Evolutionary conservation across 2,329 filamentous ascomycete species (phyloP).

Genomic region (Penicillium griseofulvum): DNA sequence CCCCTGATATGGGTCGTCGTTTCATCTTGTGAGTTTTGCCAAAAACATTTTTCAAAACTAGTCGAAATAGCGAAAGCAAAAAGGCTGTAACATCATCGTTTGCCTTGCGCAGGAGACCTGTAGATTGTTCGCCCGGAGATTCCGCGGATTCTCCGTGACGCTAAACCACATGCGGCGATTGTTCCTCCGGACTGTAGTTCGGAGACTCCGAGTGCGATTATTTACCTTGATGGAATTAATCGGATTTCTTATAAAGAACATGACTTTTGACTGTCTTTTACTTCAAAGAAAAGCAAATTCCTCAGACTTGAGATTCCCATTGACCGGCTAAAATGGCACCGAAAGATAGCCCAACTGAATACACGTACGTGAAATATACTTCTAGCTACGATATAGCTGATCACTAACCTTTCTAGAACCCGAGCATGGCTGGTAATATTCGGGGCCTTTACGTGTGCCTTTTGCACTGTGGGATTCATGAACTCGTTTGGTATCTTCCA

Average conservation of each 20-base stretch:
- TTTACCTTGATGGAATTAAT: background rate
- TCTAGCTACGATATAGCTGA: background rate
- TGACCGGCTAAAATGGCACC: background rate
- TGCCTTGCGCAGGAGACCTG: background rate
- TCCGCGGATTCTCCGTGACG: conserved; percentile 27
- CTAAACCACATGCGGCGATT: background rate
- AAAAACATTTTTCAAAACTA: background rate
- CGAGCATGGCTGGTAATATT: conserved; percentile 29
- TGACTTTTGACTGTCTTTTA: background rate
- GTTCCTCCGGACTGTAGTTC: background rate
- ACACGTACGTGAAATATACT: conserved; percentile 21
- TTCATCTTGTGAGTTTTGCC: conserved; percentile 18
- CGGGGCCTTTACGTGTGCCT: conserved; percentile 31
- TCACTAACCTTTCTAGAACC: conserved; percentile 12
- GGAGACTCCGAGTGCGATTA: conserved; percentile 10
- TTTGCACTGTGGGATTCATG: conserved; percentile 40
- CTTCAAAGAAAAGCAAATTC: background rate
- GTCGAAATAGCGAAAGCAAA: background rate
- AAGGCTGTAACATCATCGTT: background rate
- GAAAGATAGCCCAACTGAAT: conserved; percentile 17
- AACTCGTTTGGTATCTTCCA: conserved; percentile 41
- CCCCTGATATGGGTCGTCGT: conserved; percentile 12
- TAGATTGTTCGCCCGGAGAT: conserved; percentile 10
- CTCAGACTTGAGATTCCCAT: background rate
- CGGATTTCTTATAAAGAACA: background rate